phyloP scores from a whole-genome alignment of 805 yeast genomes.

The Wickerhamomyces ciferrii region DNA sequence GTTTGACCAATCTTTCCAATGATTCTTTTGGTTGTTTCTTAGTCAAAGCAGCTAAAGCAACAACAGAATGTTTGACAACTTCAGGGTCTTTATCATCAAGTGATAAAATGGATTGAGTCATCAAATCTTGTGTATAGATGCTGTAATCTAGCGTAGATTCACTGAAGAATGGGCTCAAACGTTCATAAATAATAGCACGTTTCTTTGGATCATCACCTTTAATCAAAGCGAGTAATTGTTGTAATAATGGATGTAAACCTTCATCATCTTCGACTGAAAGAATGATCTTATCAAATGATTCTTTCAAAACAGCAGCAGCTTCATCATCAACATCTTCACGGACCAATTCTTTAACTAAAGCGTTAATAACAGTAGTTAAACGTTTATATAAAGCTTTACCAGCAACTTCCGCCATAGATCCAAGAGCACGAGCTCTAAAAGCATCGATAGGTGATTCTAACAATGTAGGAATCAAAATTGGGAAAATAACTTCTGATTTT shows the following conservation, averaged over 20 bases:
- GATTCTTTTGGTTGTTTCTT: conserved; percentile 70
- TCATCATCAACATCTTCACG: conserved; percentile 32
- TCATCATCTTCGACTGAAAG: conserved; percentile 69
- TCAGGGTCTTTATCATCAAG: conserved; percentile 64
- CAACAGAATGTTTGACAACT: conserved; percentile 61
- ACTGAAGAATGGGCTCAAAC: conserved; percentile 68
- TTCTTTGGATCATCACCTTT: conserved; percentile 68
- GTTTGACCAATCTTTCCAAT: conserved; percentile 70
- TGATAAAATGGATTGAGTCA: conserved; percentile 60
- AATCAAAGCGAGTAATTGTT: conserved; percentile 68
- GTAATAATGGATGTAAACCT: conserved; percentile 81
- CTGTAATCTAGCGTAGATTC: conserved; percentile 64
- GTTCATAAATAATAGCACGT: conserved; percentile 58
- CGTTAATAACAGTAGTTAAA: conserved; percentile 65
- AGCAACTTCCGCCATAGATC: conserved; percentile 85
- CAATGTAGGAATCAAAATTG: conserved; percentile 82
- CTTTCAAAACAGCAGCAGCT: conserved; percentile 33
- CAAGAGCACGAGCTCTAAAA: conserved; percentile 82
- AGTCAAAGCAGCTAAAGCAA: conserved; percentile 60
- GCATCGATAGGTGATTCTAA: conserved; percentile 76
- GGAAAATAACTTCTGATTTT: conserved; percentile 88
- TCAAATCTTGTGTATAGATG: conserved; percentile 70
- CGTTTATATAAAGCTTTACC: conserved; percentile 76
- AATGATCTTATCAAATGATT: conserved; percentile 64
- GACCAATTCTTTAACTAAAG: conserved; percentile 59